phyloP scores from a whole-genome alignment of 2,329 filamentous ascomycete species.

The Ascochyta viciae-villosae region DNA sequence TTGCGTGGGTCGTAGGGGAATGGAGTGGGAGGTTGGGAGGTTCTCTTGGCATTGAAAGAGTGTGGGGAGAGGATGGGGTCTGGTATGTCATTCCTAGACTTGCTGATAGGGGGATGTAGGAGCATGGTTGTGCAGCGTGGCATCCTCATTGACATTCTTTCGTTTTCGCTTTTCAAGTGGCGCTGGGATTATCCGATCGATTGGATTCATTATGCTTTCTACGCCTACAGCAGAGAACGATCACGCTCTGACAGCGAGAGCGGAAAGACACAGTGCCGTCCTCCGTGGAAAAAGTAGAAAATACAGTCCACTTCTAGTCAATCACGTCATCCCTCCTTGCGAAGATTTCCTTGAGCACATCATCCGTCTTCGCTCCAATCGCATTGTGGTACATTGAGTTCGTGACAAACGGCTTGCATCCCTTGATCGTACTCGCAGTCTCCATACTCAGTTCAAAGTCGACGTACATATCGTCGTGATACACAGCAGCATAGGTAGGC shows the following conservation, averaged over 20 bases:
- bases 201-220: no score
- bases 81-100: neutral
- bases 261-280: no score
- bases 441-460: conserved; percentile 76
- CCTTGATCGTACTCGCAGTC: conserved; percentile 76
- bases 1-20: neutral
- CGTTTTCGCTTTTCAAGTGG: no score
- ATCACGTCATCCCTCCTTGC: conserved; percentile 74
- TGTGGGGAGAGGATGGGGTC: neutral
- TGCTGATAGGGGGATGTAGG: neutral
- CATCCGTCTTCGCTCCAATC: conserved; percentile 73
- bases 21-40: conserved; percentile 8
- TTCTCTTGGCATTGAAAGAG: conserved; percentile 12
- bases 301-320: conserved; percentile 50
- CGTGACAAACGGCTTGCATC: conserved; percentile 81
- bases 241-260: no score
- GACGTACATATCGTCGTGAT: conserved; percentile 91
- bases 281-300: no score
- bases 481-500: conserved; percentile 85
- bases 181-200: no score
- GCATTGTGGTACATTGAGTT: conserved; percentile 90
- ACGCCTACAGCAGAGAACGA: no score
- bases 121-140: no score
- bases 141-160: no score
- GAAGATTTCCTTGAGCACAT: conserved; percentile 79